phyloP scores from a whole-genome alignment of 257 asterid genomes.

The Nicotiana undulata region DNA sequence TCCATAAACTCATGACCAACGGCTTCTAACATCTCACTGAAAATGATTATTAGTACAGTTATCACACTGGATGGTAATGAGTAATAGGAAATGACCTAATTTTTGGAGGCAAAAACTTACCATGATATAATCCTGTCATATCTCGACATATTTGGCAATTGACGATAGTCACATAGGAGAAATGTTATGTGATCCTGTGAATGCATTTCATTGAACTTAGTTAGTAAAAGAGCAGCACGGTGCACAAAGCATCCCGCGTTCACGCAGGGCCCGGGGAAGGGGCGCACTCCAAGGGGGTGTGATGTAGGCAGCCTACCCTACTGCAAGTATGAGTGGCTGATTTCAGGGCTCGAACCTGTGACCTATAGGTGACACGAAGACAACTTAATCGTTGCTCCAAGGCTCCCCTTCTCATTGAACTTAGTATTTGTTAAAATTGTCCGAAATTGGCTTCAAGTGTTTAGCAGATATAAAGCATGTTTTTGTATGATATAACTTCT shows the following conservation, averaged over 20 bases:
- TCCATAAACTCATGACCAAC: conserved; percentile 93
- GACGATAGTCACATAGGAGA: conserved; percentile 83
- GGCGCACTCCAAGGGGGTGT: no score
- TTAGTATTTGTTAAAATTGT: not conserved
- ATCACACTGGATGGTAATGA: not conserved
- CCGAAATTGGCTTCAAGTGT: not conserved
- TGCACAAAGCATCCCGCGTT: no score
- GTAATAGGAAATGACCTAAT: not conserved
- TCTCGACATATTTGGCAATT: conserved; percentile 46
- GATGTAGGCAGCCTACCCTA: no score
- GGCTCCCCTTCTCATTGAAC: not conserved
- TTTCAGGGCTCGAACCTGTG: no score
- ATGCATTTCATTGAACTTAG: not conserved
- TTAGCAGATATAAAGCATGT: not conserved
- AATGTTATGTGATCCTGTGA: conserved; percentile 59
- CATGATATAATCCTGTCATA: conserved; percentile 91
- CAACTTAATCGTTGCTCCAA: no score
- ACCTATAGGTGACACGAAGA: no score
- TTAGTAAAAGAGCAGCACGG: not conserved
- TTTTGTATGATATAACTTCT: not conserved
- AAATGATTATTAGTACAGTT: conserved; percentile 7
- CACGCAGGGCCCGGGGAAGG: no score
- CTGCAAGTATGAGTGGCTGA: no score
- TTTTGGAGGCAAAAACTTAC: conserved; percentile 17
- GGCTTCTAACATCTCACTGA: conserved; percentile 97